Conservation (phyloP, 1,284 basidiomycete genomes). For the Cryptococcus wingfieldii region DNA sequence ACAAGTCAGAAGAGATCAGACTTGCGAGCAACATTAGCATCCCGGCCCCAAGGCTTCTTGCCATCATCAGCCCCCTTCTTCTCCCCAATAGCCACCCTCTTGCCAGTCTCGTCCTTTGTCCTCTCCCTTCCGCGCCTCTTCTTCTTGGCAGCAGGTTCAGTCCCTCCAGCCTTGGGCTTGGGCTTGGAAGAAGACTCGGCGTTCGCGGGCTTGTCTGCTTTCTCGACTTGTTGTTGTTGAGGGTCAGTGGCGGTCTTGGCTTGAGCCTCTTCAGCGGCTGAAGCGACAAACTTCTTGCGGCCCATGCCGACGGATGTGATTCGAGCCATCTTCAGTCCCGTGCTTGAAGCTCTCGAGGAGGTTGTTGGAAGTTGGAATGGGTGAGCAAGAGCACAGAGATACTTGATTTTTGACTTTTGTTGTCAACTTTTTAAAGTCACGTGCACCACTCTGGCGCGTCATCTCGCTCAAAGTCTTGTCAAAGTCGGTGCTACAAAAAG, state of each 20-base stretch:
- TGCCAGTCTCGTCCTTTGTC: constrained; percentile 15
- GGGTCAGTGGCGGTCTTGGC: background rate
- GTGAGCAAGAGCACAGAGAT: no score
- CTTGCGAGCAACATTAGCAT: constrained; percentile 44
- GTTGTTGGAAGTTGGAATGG: background rate
- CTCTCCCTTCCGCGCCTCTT: constrained; percentile 17
- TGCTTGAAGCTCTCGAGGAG: background rate
- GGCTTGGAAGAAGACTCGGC: background rate
- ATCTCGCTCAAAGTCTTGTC: background rate
- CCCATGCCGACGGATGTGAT: constrained; percentile 49
- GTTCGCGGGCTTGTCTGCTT: background rate
- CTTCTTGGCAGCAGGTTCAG: constrained; percentile 7
- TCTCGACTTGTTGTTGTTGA: no score
- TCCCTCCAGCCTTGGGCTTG: background rate
- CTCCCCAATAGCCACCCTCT: constrained; percentile 13
- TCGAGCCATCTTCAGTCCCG: constrained; percentile 37
- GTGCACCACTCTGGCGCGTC: no score
- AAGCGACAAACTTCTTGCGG: constrained; percentile 43
- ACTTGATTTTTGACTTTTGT: no score
- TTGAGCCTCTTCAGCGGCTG: constrained; percentile 42
- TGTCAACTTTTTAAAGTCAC: no score
- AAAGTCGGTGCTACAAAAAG: background rate
- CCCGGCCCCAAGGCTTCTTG: constrained; percentile 36
- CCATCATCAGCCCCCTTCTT: constrained; percentile 13
- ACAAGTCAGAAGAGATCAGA: background rate